phyloP scores from a whole-genome alignment of 1,284 basidiomycete genomes.

The Microbotryum lychnidis-dioicae region DNA sequence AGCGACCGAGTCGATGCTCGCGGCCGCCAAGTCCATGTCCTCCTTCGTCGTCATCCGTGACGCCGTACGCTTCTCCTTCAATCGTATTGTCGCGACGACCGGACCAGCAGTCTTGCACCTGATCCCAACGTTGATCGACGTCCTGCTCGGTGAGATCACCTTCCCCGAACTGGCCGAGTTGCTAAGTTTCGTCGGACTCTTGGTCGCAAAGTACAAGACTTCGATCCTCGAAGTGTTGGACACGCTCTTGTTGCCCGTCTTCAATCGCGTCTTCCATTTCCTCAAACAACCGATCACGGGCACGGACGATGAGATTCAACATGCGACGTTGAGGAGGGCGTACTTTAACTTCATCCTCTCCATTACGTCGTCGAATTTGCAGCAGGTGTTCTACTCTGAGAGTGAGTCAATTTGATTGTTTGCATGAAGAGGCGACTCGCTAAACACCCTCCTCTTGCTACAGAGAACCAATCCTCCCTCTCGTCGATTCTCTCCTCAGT shows the following conservation, averaged over 20 bases:
- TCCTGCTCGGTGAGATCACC: constrained; percentile 83
- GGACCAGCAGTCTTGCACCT: constrained; percentile 60
- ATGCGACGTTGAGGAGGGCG: constrained; percentile 79
- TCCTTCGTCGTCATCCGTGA: constrained; percentile 80
- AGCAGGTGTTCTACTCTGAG: constrained; percentile 76
- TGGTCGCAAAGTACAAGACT: constrained; percentile 83
- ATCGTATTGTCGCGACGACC: constrained; percentile 81
- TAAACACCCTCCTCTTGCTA: constrained; percentile 8
- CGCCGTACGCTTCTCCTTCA: constrained; percentile 86
- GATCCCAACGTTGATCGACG: constrained; percentile 78
- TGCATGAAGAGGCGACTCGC: constrained; percentile 10
- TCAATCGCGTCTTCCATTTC: constrained; percentile 70
- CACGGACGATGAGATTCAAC: constrained; percentile 79
- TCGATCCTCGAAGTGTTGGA: constrained; percentile 80
- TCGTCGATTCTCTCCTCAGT: constrained; percentile 63
- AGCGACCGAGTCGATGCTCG: constrained; percentile 80
- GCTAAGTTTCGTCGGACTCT: constrained; percentile 81
- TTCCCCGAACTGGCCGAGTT: constrained; percentile 90
- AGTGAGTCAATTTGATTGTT: constrained; percentile 50
- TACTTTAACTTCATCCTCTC: constrained; percentile 79
- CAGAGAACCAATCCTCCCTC: constrained; percentile 74
- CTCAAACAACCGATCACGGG: constrained; percentile 76
- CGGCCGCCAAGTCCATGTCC: constrained; percentile 81
- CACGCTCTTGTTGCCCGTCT: constrained; percentile 78
- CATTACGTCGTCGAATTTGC: constrained; percentile 70